Base-by-base conservation (phyloP, 2,329 filamentous ascomycete species). In the Sporothrix phasma region DNA sequence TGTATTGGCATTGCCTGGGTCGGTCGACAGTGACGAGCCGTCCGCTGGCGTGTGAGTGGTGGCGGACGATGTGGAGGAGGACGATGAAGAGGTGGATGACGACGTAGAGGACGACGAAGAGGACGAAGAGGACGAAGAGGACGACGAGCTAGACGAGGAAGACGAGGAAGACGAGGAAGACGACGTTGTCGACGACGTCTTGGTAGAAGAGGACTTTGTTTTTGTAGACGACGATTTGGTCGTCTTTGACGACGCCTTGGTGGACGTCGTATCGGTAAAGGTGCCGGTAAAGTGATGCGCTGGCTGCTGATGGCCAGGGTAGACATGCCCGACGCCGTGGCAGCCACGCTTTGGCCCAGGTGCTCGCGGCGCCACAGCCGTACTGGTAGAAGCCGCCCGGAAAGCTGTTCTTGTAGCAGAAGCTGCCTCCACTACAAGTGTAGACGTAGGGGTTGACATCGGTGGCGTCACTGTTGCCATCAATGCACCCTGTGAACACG, bases 401-500 rank as follows among this genome's bases (percentile, higher is more conserved):
- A 66, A 80, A 86, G 8, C 74, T 69, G 68, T 86, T 85, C 67
- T 72, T 77, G 72, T 82, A 86, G 69, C 83, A 85, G 17, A 83
- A 77, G 53, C 80, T 69, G 58, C 73, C 72, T 4, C 77, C 80
- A n/a, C 71, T 67, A 71, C 83, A 86, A 10, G 82, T 84, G 69
- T 76, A 85, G 37, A 85, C 74, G 66, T 84, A 84, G 0, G 83
- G 82, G 67, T 86, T 79, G 62, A 79, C 74, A 63, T 77, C 79
- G 3, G 77, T 82, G 68, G 78, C 80, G 69, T 24, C 74, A 63
- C 78, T 83, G 69, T 78, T 80, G 60, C 70, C 69, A 69, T 86
- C 83, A 47, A 84, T 80, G 65, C 83, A 86, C 45, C 76, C 78
- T 2, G 83, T 86, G 70, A 79, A 86, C 45, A 86, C 78, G 62